phyloP scores from a whole-genome alignment of 2,329 filamentous ascomycete species.

The Fusarium pininemorale region DNA sequence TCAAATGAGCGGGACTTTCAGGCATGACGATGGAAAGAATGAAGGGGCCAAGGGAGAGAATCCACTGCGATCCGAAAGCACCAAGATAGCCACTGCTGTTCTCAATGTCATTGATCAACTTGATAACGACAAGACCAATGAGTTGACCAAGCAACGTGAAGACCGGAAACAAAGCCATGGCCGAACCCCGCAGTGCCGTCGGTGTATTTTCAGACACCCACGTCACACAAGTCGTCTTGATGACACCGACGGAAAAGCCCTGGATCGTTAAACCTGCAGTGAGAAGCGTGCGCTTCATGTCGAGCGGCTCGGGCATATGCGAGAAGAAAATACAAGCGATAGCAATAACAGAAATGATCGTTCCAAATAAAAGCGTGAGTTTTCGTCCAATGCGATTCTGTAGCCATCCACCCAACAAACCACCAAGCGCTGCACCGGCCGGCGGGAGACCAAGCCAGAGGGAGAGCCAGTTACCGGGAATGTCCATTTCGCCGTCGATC shows the following conservation, averaged over 20 bases:
- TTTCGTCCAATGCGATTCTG: constrained; percentile 43
- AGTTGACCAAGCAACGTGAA: constrained; percentile 43
- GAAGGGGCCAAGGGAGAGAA: constrained; percentile 32
- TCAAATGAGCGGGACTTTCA: constrained; percentile 40
- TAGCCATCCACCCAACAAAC: constrained; percentile 41
- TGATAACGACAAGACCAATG: constrained; percentile 37
- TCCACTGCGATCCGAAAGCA: constrained; percentile 41
- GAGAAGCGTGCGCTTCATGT: constrained; percentile 37
- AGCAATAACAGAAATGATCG: constrained; percentile 35
- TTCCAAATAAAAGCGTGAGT: constrained; percentile 37
- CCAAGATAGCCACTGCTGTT: constrained; percentile 35
- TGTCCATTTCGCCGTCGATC: constrained; percentile 36
- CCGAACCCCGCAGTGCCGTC: constrained; percentile 38
- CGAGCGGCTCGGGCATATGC: constrained; percentile 1
- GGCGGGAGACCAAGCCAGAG: constrained; percentile 41
- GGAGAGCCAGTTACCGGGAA: constrained; percentile 43
- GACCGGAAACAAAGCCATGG: constrained; percentile 43
- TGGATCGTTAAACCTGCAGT: constrained; percentile 40
- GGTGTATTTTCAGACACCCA: constrained; percentile 53
- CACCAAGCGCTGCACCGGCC: constrained; percentile 38
- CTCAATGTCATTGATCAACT: constrained; percentile 32
- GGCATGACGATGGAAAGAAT: constrained; percentile 40
- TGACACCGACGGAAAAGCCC: constrained; percentile 39
- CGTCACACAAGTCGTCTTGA: constrained; percentile 40
- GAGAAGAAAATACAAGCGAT: constrained; percentile 45